Base-by-base conservation (phyloP, 139 green algal genomes). In the Chlamydomonas sp. region DNA sequence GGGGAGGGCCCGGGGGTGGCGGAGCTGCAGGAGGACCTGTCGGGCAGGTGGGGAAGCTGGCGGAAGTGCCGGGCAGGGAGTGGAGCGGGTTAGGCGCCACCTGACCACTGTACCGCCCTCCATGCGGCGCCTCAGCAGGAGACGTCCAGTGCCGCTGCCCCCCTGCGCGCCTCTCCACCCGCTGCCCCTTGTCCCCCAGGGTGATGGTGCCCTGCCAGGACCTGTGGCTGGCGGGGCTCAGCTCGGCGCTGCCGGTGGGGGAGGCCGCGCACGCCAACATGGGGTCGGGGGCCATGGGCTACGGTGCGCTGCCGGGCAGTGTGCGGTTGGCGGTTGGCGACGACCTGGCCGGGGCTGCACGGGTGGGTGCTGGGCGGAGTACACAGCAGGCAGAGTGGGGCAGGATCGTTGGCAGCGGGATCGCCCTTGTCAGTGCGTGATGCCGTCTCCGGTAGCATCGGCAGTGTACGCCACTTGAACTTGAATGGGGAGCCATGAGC, bases 151-250 rank as follows among this genome's bases (percentile, higher is more conserved):
- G 31, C 31, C 31, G 31, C 31, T 49, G 31, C 31, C 31, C 20
- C 71, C 71, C 59, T 8, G 20, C 71, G 20, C 71, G 6, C 72
- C 2, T 57, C 5, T 59, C 59, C 60, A 17, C 16, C 57, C 1
- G 59, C 60, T 4, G 0, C 17, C 59, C 4, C 12, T 59, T 7
- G 57, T n/a, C 1, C 77, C 9, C 0, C 84, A 83, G 84, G 1
- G 75, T 83, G 17, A 83, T 88, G 84, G 75, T 78, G 75, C 20
- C 62, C 8, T 78, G 74, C 2, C 84, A 88, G 84, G 84, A 88
- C 4, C 49, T 88, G 3, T 78, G 64, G 84, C 74, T 88, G 57
- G 64, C 17, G 6, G 75, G 61, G 6, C 75, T 88, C 18, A 17
- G 57, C 84, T 49, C 63, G 3, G 75, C 72, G 5, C 3, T 17